These are phyloP conservation scores for Xylaria sp. DNA, from an alignment of 2,329 filamentous ascomycete species.

Conservation along the genomic window DNA sequence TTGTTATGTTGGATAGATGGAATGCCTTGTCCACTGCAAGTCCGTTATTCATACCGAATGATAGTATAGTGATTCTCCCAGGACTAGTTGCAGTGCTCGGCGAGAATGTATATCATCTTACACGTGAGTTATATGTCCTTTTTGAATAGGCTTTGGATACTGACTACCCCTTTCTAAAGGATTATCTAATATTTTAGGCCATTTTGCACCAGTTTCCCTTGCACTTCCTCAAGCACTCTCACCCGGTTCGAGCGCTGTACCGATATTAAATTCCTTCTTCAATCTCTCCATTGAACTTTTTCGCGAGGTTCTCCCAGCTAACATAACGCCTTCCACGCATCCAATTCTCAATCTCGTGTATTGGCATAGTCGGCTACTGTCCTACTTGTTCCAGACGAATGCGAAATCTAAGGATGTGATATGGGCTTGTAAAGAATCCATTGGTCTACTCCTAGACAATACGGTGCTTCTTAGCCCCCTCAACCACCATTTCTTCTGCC, in stretches of 20 bases:
- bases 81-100: slow-evolving; percentile 71
- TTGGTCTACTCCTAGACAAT: slow-evolving; percentile 67
- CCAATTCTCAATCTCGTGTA: slow-evolving; percentile 74
- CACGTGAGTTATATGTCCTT: slow-evolving; percentile 63
- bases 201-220: slow-evolving; percentile 61
- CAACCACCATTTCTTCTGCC: slow-evolving; percentile 73
- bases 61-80: slow-evolving; percentile 68
- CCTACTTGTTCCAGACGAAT: slow-evolving; percentile 68
- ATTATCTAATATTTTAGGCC: slow-evolving; percentile 68
- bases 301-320: slow-evolving; percentile 70
- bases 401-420: slow-evolving; percentile 68
- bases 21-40: slow-evolving; percentile 75
- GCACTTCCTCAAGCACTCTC: slow-evolving; percentile 57
- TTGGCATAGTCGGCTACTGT: slow-evolving; percentile 75
- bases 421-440: slow-evolving; percentile 69
- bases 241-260: slow-evolving; percentile 54
- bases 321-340: slow-evolving; percentile 62
- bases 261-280: slow-evolving; percentile 62
- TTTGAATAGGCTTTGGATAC: not conserved
- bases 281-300: slow-evolving; percentile 73
- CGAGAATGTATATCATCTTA: slow-evolving; percentile 71
- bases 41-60: slow-evolving; percentile 71
- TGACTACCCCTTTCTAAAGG: slow-evolving; percentile 53
- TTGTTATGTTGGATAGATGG: slow-evolving; percentile 79
- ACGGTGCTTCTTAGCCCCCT: slow-evolving; percentile 69